These are phyloP conservation scores for Penicillium capsulatum DNA, from an alignment of 2,329 filamentous ascomycete species.

Conservation along the genomic window DNA sequence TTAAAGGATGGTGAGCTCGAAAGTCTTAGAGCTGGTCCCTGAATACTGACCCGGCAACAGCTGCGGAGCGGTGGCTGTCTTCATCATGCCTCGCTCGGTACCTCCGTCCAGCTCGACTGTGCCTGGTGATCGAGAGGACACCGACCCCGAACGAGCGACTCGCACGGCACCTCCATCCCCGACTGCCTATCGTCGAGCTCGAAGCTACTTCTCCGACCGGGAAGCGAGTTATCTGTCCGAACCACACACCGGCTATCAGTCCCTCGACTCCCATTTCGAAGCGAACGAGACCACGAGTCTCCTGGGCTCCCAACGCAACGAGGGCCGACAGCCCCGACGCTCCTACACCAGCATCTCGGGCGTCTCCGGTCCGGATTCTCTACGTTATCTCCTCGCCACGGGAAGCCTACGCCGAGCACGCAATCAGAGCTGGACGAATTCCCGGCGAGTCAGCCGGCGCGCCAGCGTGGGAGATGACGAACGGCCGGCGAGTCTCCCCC, in stretches of 20 bases:
- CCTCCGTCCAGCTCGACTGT: conserved; percentile 21
- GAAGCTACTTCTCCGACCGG: background rate
- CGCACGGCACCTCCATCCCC: conserved; percentile 39
- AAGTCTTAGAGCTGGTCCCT: too few relatives aligned
- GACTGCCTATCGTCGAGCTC: conserved; percentile 27
- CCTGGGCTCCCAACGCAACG: conserved; percentile 21
- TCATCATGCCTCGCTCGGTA: conserved; percentile 32
- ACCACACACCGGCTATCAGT: conserved; percentile 32
- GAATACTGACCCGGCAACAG: background rate
- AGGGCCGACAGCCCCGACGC: conserved; percentile 25
- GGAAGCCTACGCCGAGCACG: conserved; percentile 39
- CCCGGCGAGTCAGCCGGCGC: conserved; percentile 50
- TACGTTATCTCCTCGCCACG: conserved; percentile 33
- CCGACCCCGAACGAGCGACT: conserved; percentile 12
- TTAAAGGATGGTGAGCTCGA: too few relatives aligned
- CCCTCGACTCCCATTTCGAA: conserved; percentile 29
- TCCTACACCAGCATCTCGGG: conserved; percentile 38
- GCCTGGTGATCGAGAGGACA: conserved; percentile 13
- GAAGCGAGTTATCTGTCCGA: conserved; percentile 29
- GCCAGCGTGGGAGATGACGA: conserved; percentile 41
- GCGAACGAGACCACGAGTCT: conserved; percentile 36
- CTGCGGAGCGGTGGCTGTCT: conserved; percentile 6
- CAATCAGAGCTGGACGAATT: conserved; percentile 49
- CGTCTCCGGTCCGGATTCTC: conserved; percentile 31
- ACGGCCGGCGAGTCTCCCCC: conserved; percentile 23